Percentiles rank a stretch among this genome's conserved stretches.
These are phyloP conservation scores for Colletotrichum nymphaeae DNA, from an alignment of 2,329 filamentous ascomycete species.

Conservation along the genomic window DNA sequence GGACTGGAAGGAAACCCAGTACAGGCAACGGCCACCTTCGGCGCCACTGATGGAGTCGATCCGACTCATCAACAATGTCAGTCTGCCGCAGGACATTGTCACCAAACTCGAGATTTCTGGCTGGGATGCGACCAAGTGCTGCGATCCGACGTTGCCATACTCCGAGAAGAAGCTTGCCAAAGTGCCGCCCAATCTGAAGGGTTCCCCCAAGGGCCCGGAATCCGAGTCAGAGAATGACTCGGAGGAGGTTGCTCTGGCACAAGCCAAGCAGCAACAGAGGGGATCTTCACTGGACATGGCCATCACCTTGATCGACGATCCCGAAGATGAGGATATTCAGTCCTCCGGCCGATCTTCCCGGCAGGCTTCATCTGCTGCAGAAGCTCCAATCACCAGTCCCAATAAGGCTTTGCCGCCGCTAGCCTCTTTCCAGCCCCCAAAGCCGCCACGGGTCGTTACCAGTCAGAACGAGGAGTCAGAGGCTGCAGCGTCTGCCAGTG, in stretches of 20 bases:
- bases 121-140: constrained; percentile 14
- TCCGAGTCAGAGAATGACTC: not conserved
- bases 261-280: not conserved
- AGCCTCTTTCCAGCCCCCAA: not conserved
- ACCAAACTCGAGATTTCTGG: not conserved
- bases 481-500: not conserved
- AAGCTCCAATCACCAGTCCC: not conserved
- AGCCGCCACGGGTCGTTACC: not conserved
- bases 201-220: not conserved
- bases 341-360: not conserved
- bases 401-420: not conserved
- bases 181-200: not conserved
- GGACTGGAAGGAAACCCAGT: not conserved
- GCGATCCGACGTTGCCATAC: not conserved
- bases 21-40: not conserved
- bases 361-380: not conserved
- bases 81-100: not conserved
- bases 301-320: not conserved
- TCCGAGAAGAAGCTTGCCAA: not conserved
- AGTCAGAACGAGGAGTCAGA: not conserved
- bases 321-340: no score
- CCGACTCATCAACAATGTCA: not conserved
- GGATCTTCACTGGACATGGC: no score
- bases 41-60: constrained; percentile 1
- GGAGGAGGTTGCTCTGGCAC: not conserved